Evolutionary conservation across 768 basidiomycete genomes (phyloP), one percentile per base, ranked within the genome.

Genomic region (Dioszegia hungarica): DNA sequence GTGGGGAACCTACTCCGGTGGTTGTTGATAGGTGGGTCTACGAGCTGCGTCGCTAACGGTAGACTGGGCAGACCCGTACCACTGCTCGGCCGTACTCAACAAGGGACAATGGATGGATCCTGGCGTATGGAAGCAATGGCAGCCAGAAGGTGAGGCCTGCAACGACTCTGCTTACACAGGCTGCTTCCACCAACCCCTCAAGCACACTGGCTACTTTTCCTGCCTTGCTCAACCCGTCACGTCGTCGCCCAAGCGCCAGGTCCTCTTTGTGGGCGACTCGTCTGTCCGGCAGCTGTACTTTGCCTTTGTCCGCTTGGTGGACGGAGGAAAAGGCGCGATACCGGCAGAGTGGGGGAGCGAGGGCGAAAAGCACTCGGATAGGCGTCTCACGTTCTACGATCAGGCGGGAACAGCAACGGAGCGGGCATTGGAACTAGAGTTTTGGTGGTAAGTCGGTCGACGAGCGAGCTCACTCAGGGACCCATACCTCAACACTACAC

Each of bases 241-340:
- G 11, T 12, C 49, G 6, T 10, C 37, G 0, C 36, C 51, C 20
- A 73, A 82, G 61, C 82, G 81, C 8, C 57, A 49, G 17, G 77
- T 90, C 34, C 79, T 87, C 37, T 94, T 94, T 70, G 78, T 88
- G 38, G 91, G 91, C 19, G 91, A 95, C 74, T 92, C 89, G 17
- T 83, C 87, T 31, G 86, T 88, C 14, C 80, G 91, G 45, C 81
- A 82, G 52, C 79, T 92, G 15, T 94, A 87, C 78, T 92, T 88
- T 72, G 83, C 87, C 51, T 79, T 86, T 46, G 82, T 83, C 11
- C 80, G 85, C 54, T 66, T 81, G 38, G 72, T 87, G 17, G 89
- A 90, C 71, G 54, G 59, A 40, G 39, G 68, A 11, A 67, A 54
- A 27, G 59, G 57, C 4, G 80, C 82, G 40, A 80, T 82, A 22